Evolutionary conservation across 2,329 filamentous ascomycete genomes (phyloP).

Genomic region (Rhynchosporium agropyri): DNA sequence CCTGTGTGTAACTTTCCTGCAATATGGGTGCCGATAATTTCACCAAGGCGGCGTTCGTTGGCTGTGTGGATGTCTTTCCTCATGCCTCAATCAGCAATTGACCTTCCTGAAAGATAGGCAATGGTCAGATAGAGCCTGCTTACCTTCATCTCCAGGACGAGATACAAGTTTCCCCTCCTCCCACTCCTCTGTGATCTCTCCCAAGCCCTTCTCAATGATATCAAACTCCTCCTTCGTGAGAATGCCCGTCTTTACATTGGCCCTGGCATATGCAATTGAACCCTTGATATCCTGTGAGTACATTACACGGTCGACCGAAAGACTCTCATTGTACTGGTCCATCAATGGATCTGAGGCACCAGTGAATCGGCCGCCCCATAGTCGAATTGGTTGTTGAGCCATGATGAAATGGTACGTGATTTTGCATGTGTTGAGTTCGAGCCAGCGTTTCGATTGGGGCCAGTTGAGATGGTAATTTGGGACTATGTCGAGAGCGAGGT

Average conservation of each 20-base stretch:
- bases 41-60: slow-evolving; percentile 73
- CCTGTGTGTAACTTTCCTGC: slow-evolving; percentile 89
- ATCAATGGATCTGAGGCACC: slow-evolving; percentile 82
- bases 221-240: slow-evolving; percentile 12
- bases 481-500: too few species aligned
- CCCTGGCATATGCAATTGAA: slow-evolving; percentile 12
- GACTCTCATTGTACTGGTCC: slow-evolving; percentile 78
- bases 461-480: background rate
- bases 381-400: slow-evolving; percentile 25
- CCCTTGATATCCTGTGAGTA: slow-evolving; percentile 14
- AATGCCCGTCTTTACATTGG: slow-evolving; percentile 13
- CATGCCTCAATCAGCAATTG: slow-evolving; percentile 4
- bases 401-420: slow-evolving; percentile 2
- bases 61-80: slow-evolving; percentile 62
- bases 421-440: background rate
- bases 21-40: slow-evolving; percentile 83
- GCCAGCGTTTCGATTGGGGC: background rate
- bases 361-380: slow-evolving; percentile 41
- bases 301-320: slow-evolving; percentile 76
- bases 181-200: slow-evolving; percentile 49
- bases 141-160: slow-evolving; percentile 10
- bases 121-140: background rate
- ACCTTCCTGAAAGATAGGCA: background rate
- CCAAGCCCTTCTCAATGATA: slow-evolving; percentile 11
- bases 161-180: slow-evolving; percentile 37